These are phyloP conservation scores for Apiospora marii DNA, from an alignment of 2,329 filamentous ascomycete genomes.

Conservation along the genomic window DNA sequence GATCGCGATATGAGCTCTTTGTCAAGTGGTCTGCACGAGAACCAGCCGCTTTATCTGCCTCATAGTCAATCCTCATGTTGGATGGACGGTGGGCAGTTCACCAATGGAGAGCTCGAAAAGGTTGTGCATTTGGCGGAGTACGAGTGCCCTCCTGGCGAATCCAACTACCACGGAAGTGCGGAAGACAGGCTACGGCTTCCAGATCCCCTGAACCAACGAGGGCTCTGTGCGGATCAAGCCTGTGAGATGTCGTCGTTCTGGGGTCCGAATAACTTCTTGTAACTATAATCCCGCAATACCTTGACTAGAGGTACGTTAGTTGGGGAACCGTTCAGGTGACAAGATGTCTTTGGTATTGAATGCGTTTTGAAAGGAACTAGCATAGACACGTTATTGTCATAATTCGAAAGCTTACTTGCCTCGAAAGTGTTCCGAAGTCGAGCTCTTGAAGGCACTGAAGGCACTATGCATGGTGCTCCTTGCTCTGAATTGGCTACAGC, in stretches of 20 bases:
- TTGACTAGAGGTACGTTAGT: background rate
- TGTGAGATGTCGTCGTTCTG: conserved; percentile 49
- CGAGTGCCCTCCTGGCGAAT: background rate
- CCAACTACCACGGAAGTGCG: background rate
- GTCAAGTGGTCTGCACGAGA: background rate
- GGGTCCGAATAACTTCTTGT: conserved; percentile 48
- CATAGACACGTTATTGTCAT: background rate
- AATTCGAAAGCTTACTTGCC: background rate
- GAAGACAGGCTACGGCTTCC: background rate
- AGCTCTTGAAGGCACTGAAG: background rate
- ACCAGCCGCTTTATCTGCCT: background rate
- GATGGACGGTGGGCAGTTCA: background rate
- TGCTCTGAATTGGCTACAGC: background rate
- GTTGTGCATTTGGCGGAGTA: background rate
- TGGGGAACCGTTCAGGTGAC: background rate
- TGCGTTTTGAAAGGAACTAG: background rate
- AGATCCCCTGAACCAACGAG: background rate
- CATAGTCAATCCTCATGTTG: background rate
- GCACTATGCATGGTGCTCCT: background rate
- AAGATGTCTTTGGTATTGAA: background rate
- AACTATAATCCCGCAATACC: conserved; percentile 31
- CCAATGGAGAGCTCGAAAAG: background rate
- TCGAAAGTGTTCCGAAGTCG: background rate
- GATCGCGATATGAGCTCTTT: background rate
- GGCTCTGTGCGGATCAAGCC: conserved; percentile 30